These are phyloP conservation scores for Chloranthus sessilifolius DNA, from an alignment of 164 flowering plant species.

Conservation along the genomic window DNA sequence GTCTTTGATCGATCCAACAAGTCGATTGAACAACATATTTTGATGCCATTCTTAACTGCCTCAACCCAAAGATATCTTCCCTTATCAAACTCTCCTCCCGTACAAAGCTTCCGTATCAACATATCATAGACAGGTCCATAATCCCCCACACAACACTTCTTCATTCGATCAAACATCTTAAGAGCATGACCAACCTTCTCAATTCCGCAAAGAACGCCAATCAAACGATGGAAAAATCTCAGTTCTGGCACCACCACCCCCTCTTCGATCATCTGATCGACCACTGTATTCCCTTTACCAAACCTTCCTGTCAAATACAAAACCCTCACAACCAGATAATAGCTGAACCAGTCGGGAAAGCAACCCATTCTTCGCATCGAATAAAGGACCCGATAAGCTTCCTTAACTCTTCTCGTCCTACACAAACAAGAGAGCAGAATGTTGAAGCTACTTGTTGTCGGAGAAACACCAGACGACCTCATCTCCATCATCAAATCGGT, in stretches of 20 bases:
- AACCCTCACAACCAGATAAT: conserved; percentile 64
- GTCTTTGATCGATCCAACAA: conserved; percentile 55
- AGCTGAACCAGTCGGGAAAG: conserved; percentile 63
- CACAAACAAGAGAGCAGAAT: conserved; percentile 68
- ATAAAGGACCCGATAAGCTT: conserved; percentile 38
- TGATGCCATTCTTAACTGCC: conserved; percentile 43
- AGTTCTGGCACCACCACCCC: conserved; percentile 39
- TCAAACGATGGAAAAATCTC: conserved; percentile 62
- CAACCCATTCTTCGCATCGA: conserved; percentile 51
- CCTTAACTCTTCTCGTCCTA: conserved; percentile 67
- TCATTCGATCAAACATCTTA: conserved; percentile 56
- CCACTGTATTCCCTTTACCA: conserved; percentile 57
- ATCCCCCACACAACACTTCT: conserved; percentile 38
- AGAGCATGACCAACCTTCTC: conserved; percentile 60
- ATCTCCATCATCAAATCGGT: conserved; percentile 65
- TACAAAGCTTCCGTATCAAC: conserved; percentile 70
- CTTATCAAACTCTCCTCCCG: conserved; percentile 58
- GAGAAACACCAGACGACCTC: conserved; percentile 42
- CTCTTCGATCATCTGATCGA: conserved; percentile 53
- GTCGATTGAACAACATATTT: conserved; percentile 44
- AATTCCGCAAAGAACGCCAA: conserved; percentile 67
- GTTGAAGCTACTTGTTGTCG: conserved; percentile 52
- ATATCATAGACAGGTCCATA: conserved; percentile 74
- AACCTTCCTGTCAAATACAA: conserved; percentile 59
- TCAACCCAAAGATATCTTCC: conserved; percentile 78